Conservation (phyloP, 2,329 filamentous ascomycete genomes). For the Alternaria alternata region DNA sequence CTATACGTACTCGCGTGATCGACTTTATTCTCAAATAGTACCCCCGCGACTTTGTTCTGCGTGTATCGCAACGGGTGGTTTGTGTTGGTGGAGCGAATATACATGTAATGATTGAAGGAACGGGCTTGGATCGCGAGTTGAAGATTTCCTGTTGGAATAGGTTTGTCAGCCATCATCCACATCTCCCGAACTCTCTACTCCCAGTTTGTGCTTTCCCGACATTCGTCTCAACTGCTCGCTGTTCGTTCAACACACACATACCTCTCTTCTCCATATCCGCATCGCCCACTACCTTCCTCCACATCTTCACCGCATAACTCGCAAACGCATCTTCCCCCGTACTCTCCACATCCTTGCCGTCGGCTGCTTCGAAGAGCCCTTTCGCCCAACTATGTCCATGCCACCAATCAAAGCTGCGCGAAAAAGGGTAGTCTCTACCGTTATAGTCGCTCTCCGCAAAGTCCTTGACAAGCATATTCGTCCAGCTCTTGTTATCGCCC, state of each 20-base stretch:
- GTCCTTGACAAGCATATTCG: conserved; percentile 86
- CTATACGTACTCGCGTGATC: conserved; percentile 86
- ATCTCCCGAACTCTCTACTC: neutral
- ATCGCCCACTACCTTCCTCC: conserved; percentile 82
- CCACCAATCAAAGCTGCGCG: conserved; percentile 89
- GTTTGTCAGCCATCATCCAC: neutral
- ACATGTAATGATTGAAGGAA: conserved; percentile 80
- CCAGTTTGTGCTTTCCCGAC: accelerated
- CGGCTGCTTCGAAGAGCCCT: conserved; percentile 72
- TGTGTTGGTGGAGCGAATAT: conserved; percentile 74
- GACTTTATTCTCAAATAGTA: conserved; percentile 92
- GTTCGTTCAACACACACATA: neutral
- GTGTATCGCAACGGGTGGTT: conserved; percentile 80
- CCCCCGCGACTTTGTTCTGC: conserved; percentile 74
- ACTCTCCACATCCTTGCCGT: conserved; percentile 87
- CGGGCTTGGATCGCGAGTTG: conserved; percentile 82
- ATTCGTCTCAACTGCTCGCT: neutral
- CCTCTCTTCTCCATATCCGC: conserved; percentile 76
- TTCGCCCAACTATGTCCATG: conserved; percentile 95
- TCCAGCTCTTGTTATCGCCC: conserved; percentile 74
- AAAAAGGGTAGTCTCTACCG: conserved; percentile 73
- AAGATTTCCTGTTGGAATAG: conserved; percentile 67
- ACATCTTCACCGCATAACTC: conserved; percentile 90
- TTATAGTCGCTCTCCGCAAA: conserved; percentile 80
- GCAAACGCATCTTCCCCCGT: conserved; percentile 91